Percentiles rank a stretch among this genome's conserved stretches.
Evolutionary conservation across 345 rosid species (phyloP).

Genomic region (Brassica cretica): DNA sequence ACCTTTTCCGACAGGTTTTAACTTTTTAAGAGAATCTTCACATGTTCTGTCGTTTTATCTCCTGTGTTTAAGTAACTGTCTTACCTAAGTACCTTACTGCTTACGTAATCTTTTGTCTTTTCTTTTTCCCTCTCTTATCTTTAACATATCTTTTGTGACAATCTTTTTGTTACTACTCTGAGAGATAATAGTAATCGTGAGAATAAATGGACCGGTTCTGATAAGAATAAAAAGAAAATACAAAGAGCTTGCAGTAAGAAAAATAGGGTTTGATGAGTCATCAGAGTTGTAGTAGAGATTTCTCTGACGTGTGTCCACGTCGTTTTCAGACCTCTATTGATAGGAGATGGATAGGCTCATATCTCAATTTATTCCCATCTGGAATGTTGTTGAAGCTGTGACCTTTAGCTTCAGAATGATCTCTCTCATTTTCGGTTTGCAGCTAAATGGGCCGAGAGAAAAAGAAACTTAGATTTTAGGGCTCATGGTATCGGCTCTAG

Average conservation of each 20-base stretch:
- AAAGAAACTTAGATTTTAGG: neutral
- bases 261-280: conserved; percentile 26
- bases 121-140: neutral
- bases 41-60: neutral
- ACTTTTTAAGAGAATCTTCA: neutral
- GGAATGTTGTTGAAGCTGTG: neutral
- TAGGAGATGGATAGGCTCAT: conserved; percentile 26
- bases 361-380: neutral
- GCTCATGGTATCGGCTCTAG: neutral
- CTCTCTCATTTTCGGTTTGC: neutral
- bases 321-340: conserved; percentile 24
- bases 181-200: neutral
- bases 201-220: conserved; percentile 8
- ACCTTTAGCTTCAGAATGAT: neutral
- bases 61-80: neutral
- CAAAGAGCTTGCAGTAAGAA: conserved; percentile 15
- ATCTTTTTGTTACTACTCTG: neutral
- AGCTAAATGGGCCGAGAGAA: neutral
- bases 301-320: conserved; percentile 33
- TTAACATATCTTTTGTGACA: neutral
- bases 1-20: neutral
- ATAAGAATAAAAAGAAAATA: neutral
- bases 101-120: neutral
- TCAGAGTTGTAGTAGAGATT: conserved; percentile 6
- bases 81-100: neutral